Evolutionary conservation across 495 filamentous ascomycete species (phyloP), one percentile per base, ranked within the genome.

Genomic region (Neurospora pannonica): DNA sequence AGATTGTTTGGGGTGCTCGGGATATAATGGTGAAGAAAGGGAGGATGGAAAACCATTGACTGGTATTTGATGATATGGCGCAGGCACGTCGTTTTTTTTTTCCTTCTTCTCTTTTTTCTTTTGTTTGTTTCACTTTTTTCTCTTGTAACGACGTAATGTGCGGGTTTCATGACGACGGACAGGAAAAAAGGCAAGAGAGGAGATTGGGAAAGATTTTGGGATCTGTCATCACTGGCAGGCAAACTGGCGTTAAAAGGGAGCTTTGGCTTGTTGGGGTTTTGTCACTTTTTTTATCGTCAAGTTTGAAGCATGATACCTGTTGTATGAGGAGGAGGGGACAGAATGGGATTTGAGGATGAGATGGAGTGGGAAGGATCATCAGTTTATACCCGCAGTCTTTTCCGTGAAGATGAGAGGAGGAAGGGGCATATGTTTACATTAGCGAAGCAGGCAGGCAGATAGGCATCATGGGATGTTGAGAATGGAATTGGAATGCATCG

Each of bases 81-180:
- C 54, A 67, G 54, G 72, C 67, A 73, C 70, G 72, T 70, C 36
- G 31, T 34, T 73, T 15, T 42, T 28, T 42, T 42, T 40, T 70
- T 6, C n/a, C 13, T 21, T 60, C 2, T 15, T 37, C 5, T 15
- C 24, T 48, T 74, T 36, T 21, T 38, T 36, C 2, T 43, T 70
- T 71, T 48, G 9, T 70, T 70, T 73, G 17, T 74, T 74, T 40
- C 17, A n/a, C 19, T 46, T 71, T 38, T 73, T 46, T 71, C 31
- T 54, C 71, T 72, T 72, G 54, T 67, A 67, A 67, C 54, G 54
- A 67, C 54, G 54, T 67, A 67, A 67, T 36, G 54, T 67, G 54
- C 54, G 54, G 54, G 54, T 67, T 67, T 67, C 54, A 67, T 67
- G 54, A 67, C 54, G 54, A 67, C 54, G 28, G 54, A 34, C 54